These are phyloP conservation scores for Syncephalastrum racemosum DNA, from an alignment of 371 early-diverging fungal genomes.

Conservation along the genomic window DNA sequence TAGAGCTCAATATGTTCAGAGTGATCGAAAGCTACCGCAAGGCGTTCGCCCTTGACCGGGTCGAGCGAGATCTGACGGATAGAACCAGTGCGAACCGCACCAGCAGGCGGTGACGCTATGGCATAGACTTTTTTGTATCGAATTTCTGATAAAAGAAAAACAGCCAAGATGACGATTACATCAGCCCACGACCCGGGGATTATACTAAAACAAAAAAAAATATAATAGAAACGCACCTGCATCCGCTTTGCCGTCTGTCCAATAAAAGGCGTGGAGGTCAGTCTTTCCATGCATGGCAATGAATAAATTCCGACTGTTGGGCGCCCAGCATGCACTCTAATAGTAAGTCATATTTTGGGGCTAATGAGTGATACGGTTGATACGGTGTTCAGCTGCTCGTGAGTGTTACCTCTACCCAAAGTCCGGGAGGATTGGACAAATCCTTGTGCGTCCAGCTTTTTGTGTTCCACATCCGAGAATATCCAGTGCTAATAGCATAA, in stretches of 20 bases:
- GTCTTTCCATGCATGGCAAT: conserved; percentile 40
- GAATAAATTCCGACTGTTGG: conserved; percentile 35
- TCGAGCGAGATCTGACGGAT: conserved; percentile 41
- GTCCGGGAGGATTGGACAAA: conserved; percentile 37
- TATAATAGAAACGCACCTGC: conserved; percentile 4
- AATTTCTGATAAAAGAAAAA: neutral
- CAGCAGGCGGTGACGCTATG: neutral
- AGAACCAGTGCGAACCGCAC: neutral
- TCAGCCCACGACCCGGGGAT: neutral
- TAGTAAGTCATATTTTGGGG: neutral
- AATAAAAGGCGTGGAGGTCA: conserved; percentile 29
- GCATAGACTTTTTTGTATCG: conserved; percentile 10
- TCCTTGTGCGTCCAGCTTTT: conserved; percentile 31
- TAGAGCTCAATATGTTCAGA: conserved; percentile 26
- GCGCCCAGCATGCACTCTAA: conserved; percentile 48
- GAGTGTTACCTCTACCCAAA: conserved; percentile 37
- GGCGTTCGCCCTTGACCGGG: conserved; percentile 26
- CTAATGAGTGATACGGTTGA: too few species aligned
- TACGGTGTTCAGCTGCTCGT: too few species aligned
- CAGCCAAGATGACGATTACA: neutral
- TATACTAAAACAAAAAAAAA: too few species aligned
- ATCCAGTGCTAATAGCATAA: conserved; percentile 15
- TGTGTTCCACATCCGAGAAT: conserved; percentile 47
- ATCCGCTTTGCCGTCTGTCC: conserved; percentile 9
- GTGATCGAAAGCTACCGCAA: conserved; percentile 33